Evolutionary conservation across 495 filamentous ascomycete species (phyloP), one percentile per base, ranked within the genome.

Genomic region (Aspergillus haitiensis): DNA sequence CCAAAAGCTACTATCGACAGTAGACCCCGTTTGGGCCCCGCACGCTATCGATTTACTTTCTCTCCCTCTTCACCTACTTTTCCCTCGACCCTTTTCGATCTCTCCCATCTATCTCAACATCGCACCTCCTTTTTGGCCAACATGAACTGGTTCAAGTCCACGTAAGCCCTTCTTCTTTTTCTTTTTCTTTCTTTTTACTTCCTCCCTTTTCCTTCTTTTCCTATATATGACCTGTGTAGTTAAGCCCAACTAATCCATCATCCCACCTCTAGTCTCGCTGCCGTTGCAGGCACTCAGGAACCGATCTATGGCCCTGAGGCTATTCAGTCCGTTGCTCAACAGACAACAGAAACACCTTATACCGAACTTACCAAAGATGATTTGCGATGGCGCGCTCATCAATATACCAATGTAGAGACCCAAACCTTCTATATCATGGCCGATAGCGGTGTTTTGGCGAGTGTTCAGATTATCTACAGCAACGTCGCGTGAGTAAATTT

Each of bases 381-480:
- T 67, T 64, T 96, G 63, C 88, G 83, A 82, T 98, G 94, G 94
- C 74, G 75, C 58, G 85, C 82, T 5, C 81, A 90, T 79, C 88
- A 91, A 55, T 88, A 86, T 60, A 98, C 94, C 60, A 87, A 83
- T 69, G 94, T 97, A 57, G 94, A 98, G 78, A 97, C 92, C n/a
- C 89, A 97, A 77, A 91, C 83, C 59, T 98, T 97, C 78, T 98
- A 98, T 76, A 74, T 95, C 71, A 88, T 87, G 78, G 78, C 88
- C 48, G 89, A 97, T 59, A 81, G 74, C 57, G 95, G 94, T 15
- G 80, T 85, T 60, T 69, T 93, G 62, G 91, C 82, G 6, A 81
- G 96, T 73, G 84, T 82, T 52, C 95, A 98, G 81, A 82, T 97
- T 72, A 97, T 98, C 70, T 97, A 97, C 83, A 97, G 89, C 77